Evolutionary conservation across 768 basidiomycete genomes (phyloP).

Genomic region (Artomyces pyxidatus): DNA sequence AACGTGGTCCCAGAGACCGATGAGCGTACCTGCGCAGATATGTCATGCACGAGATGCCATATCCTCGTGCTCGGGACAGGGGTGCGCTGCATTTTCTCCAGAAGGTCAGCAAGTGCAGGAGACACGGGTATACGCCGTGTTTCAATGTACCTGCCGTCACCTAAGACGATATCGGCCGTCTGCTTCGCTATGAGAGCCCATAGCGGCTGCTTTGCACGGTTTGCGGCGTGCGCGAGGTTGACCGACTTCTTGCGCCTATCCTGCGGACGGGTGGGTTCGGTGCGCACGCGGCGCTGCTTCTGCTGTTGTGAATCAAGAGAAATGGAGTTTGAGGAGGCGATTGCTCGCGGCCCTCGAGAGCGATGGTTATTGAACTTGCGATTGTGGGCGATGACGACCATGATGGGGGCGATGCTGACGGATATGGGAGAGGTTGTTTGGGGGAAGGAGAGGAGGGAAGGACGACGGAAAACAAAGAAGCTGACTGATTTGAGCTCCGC

Average conservation of each 20-base stretch:
- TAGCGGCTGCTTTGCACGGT: conserved; percentile 9
- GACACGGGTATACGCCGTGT: conserved; percentile 12
- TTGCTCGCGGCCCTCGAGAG: background rate
- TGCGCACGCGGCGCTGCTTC: background rate
- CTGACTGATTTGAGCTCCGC: conserved; percentile 8
- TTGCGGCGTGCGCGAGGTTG: conserved; percentile 7
- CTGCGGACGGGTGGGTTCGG: background rate
- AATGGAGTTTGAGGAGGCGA: background rate
- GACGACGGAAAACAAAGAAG: background rate
- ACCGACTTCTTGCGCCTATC: conserved; percentile 1
- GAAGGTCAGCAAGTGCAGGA: conserved; percentile 11
- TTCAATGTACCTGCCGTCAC: conserved; percentile 17
- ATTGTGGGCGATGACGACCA: background rate
- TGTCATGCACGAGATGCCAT: conserved; percentile 16
- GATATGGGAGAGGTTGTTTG: background rate
- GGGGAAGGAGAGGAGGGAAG: background rate
- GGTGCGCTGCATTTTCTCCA: conserved; percentile 9
- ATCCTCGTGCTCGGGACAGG: conserved; percentile 4
- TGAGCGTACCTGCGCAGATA: conserved; percentile 7
- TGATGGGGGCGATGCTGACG: background rate
- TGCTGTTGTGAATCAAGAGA: background rate
- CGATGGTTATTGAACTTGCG: background rate
- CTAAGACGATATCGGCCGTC: conserved; percentile 11
- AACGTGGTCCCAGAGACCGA: conserved; percentile 7
- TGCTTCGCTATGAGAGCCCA: conserved; percentile 14